Conservation (phyloP, 1,284 basidiomycete genomes). For the Ceraceosorus guamensis region DNA sequence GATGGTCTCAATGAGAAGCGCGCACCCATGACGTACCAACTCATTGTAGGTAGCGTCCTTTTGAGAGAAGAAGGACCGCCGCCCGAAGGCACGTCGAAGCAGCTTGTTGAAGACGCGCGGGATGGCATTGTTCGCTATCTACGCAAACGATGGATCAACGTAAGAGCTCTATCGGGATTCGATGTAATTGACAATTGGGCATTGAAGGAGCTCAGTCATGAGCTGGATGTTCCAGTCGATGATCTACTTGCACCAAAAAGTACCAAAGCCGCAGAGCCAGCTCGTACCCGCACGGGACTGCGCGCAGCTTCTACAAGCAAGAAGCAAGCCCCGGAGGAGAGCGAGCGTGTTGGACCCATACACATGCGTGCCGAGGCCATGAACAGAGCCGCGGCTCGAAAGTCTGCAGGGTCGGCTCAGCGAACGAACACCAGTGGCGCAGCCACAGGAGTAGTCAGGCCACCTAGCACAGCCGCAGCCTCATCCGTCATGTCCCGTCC, state of each 20-base stretch:
- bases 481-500: not conserved
- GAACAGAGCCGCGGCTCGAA: slow-evolving; percentile 34
- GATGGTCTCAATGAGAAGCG: slow-evolving; percentile 32
- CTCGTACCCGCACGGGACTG: slow-evolving; percentile 2
- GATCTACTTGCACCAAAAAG: slow-evolving; percentile 28
- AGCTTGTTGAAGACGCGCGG: slow-evolving; percentile 26
- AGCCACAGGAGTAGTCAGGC: not conserved
- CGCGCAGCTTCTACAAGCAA: slow-evolving; percentile 1
- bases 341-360: slow-evolving; percentile 24
- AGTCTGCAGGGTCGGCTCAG: no score
- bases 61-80: slow-evolving; percentile 29
- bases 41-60: slow-evolving; percentile 34
- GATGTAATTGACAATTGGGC: slow-evolving; percentile 73
- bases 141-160: slow-evolving; percentile 59
- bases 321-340: slow-evolving; percentile 20
- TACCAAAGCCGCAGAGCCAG: not conserved
- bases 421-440: no score
- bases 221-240: slow-evolving; percentile 23
- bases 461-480: not conserved
- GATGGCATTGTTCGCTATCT: slow-evolving; percentile 28
- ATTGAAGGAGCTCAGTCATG: slow-evolving; percentile 66
- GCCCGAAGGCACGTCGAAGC: slow-evolving; percentile 16
- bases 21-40: slow-evolving; percentile 28
- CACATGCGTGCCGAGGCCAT: slow-evolving; percentile 36
- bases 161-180: slow-evolving; percentile 72